Evolutionary conservation across 2,329 filamentous ascomycete species (phyloP), one percentile per base, ranked within the genome.

Genomic region (Paramyrothecium sp.): DNA sequence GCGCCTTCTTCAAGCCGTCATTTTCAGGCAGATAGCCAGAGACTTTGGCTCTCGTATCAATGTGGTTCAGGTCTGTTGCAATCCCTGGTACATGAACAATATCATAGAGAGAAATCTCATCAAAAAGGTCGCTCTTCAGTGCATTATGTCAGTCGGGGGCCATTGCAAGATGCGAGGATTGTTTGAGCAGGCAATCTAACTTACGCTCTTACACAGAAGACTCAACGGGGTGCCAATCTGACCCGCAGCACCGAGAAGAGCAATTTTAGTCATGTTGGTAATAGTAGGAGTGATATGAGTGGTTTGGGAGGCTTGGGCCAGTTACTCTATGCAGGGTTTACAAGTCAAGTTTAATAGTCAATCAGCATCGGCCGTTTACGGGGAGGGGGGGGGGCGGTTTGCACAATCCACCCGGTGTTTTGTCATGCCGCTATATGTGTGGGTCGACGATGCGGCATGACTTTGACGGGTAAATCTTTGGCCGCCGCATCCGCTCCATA

Each of bases 41-140:
- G 69, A 91, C 88, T 67, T 77, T 85, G 81, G 85, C 88, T 80
- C 89, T 89, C 73, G 88, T 91, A 81, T 91, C 91, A 80, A 92
- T 89, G 79, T 91, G 89, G 72, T 84, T 83, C 73, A 91, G 81
- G 76, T 92, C 89, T 71, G 89, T 89, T 63, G 89, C 89, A 73
- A 92, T 89, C 85, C 89, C 89, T 16, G 60, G 46, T 4, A 54
- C 46, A 49, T 61, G 56, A 7, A 59, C 56, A 12, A 62, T 34
- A 51, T 62, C 61, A 44, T 61, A 59, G 23, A 62, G 56, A 44
- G 58, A 57, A 16, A 63, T 38, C 16, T 62, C 56, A 3, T 51
- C 50, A 10, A 63, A 54, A 7, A 61, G 46, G 12, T 51, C 23
- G 7, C 33, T 52, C 56, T 58, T 22, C 8, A 21, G 26, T 2